phyloP scores from a whole-genome alignment of 2,329 filamentous ascomycete genomes.

The Mycogone perniciosa region DNA sequence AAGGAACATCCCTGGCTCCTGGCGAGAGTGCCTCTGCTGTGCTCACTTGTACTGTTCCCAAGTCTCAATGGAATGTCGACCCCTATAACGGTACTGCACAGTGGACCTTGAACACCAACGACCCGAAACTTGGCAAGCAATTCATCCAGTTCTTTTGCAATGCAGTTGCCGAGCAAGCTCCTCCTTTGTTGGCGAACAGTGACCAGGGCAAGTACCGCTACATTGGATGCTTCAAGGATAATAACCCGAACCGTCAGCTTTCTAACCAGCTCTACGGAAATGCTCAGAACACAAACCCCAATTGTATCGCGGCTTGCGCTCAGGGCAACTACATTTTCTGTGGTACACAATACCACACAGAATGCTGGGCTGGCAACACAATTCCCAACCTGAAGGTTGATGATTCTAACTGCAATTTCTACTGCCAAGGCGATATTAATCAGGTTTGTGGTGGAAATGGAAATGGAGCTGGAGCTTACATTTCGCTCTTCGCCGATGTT shows the following conservation, averaged over 20 bases:
- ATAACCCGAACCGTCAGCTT: slow-evolving; percentile 49
- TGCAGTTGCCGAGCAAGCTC: slow-evolving; percentile 46
- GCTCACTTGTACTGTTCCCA: slow-evolving; percentile 50
- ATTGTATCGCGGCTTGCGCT: slow-evolving; percentile 40
- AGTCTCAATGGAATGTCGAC: slow-evolving; percentile 51
- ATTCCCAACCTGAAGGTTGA: slow-evolving; percentile 39
- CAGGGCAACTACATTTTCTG: slow-evolving; percentile 34
- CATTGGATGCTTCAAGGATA: slow-evolving; percentile 49
- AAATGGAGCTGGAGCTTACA: slow-evolving; percentile 27
- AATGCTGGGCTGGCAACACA: slow-evolving; percentile 49
- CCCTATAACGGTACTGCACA: slow-evolving; percentile 40
- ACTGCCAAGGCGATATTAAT: slow-evolving; percentile 42
- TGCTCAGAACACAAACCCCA: slow-evolving; percentile 35
- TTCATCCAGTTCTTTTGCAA: slow-evolving; percentile 45
- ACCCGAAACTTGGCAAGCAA: slow-evolving; percentile 46
- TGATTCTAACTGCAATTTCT: slow-evolving; percentile 44
- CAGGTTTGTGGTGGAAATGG: slow-evolving; percentile 50
- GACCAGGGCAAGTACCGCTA: slow-evolving; percentile 43
- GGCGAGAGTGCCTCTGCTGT: slow-evolving; percentile 46
- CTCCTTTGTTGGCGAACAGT: slow-evolving; percentile 39
- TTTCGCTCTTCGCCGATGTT: slow-evolving; percentile 43
- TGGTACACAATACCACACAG: slow-evolving; percentile 42
- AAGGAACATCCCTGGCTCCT: slow-evolving; percentile 45
- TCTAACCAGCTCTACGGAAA: slow-evolving; percentile 34
- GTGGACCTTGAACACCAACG: slow-evolving; percentile 55